Evolutionary conservation across 1,284 basidiomycete genomes (phyloP), one percentile per base, ranked within the genome.

Genomic region (Tylopilus sp.): DNA sequence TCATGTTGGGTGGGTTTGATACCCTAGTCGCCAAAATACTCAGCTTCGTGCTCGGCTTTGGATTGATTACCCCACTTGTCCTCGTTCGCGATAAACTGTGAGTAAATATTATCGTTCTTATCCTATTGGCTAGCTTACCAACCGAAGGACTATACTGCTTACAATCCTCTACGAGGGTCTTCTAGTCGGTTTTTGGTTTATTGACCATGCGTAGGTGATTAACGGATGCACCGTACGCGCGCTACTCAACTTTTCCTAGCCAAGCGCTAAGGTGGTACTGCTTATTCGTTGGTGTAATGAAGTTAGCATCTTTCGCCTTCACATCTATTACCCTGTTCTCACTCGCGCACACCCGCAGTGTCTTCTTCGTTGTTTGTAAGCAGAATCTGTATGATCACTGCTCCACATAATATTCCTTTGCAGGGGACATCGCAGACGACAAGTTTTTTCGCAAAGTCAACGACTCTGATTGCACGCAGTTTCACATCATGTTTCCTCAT

Each of bases 401-500:
- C 29, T 25, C 50, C 37, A 19, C 46, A 38, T 39, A 39, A 37
- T 10, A 49, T 43, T 41, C 41, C 29, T 53, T 51, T 35, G 50
- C 59, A 90, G 88, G 88, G 89, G 88, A 91, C 60, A 79, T 91
- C 26, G 80, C 87, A 43, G 88, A 91, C 61, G 88, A 91, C 64
- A 80, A 86, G 55, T 90, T 89, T 71, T 91, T 91, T 69, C 86
- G 87, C 59, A 91, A 91, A 71, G 76, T 79, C 21, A 91, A 91
- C 58, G 87, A 89, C 60, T 89, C 88, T 3, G 88, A 91, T 59
- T 84, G 84, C 39, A 87, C 87, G 4, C 88, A 91, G 59, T 91
- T 87, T 61, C 67, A 76, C 13, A 66, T 89, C 36, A 63, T 91
- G 45, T 90, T 76, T 65, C 86, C 87, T 8, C 67, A 70, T 10